These are phyloP conservation scores for Metschnikowia drakensbergensis DNA, from an alignment of 805 yeast species.

Conservation along the genomic window DNA sequence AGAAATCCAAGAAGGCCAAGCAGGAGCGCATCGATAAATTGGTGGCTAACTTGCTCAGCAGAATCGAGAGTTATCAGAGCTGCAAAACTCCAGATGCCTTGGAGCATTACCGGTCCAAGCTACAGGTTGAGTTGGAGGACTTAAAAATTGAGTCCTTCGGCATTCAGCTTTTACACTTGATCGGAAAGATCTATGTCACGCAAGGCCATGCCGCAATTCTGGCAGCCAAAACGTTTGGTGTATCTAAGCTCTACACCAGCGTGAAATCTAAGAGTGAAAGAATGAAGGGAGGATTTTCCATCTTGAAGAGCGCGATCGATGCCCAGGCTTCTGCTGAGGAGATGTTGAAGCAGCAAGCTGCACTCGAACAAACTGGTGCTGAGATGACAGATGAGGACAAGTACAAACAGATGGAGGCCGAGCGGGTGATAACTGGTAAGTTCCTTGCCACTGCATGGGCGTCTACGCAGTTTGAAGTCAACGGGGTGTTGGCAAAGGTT, in stretches of 20 bases:
- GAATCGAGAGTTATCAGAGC: constrained; percentile 49
- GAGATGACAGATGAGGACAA: constrained; percentile 33
- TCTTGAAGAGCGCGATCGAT: constrained; percentile 80
- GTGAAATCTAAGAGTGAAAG: constrained; percentile 81
- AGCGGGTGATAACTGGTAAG: constrained; percentile 80
- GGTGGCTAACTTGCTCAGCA: constrained; percentile 43
- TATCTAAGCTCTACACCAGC: constrained; percentile 76
- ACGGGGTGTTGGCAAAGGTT: constrained; percentile 78
- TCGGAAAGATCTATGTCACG: constrained; percentile 72
- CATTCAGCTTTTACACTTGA: constrained; percentile 74
- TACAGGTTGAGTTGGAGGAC: constrained; percentile 65
- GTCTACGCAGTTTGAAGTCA: constrained; percentile 82
- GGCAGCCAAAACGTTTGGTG: constrained; percentile 79
- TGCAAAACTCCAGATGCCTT: constrained; percentile 65
- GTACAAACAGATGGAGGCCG: constrained; percentile 59
- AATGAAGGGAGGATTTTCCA: constrained; percentile 78
- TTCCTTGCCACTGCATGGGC: constrained; percentile 94
- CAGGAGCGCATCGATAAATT: constrained; percentile 49
- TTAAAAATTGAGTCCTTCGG: constrained; percentile 96
- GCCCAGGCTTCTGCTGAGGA: constrained; percentile 73
- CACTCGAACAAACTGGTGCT: constrained; percentile 29
- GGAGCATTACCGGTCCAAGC: constrained; percentile 48
- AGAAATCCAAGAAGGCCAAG: constrained; percentile 50
- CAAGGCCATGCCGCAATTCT: constrained; percentile 72
- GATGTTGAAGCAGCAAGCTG: constrained; percentile 67